A percentile compares a stretch with the other conserved stretches of the same genome.
Conservation (phyloP, 2,329 filamentous ascomycete genomes). For the Lachnellula cervina region DNA sequence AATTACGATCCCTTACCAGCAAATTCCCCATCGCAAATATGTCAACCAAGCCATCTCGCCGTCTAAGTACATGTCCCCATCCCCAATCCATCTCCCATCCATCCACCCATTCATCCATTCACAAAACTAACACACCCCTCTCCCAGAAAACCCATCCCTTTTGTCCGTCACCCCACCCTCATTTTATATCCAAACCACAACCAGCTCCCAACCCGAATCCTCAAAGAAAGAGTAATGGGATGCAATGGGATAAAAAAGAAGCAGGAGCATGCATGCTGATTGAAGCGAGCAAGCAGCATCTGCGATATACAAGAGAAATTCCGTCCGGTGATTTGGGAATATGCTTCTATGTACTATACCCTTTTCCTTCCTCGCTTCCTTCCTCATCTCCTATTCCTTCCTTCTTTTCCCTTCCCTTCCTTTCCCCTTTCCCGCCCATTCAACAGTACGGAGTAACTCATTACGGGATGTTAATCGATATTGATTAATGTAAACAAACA, state of each 20-base stretch:
- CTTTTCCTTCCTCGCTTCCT: too few relatives aligned
- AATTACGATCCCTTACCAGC: background rate
- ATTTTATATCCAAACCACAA: background rate
- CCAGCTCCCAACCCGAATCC: background rate
- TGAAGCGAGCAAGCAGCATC: slow-evolving; percentile 52
- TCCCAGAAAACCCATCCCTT: slow-evolving; percentile 17
- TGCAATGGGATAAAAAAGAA: too few relatives aligned
- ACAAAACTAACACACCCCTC: slow-evolving; percentile 1
- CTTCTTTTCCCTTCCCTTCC: background rate
- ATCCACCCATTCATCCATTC: background rate
- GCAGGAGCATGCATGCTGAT: background rate
- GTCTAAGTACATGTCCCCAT: slow-evolving; percentile 12
- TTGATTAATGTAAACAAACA: background rate
- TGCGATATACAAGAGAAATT: slow-evolving; percentile 97
- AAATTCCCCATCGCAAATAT: background rate
- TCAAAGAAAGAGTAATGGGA: background rate
- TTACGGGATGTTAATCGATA: too few relatives aligned
- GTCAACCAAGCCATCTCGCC: slow-evolving; percentile 11
- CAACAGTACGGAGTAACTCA: too few relatives aligned
- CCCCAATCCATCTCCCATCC: background rate
- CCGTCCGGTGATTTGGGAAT: slow-evolving; percentile 75
- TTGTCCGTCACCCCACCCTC: slow-evolving; percentile 20
- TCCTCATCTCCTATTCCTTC: too few relatives aligned
- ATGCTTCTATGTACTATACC: slow-evolving; percentile 63
- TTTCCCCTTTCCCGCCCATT: slow-evolving; percentile 1